These are phyloP conservation scores for Cymbidium sinense DNA, from an alignment of 106 monocot genomes.

Conservation along the genomic window DNA sequence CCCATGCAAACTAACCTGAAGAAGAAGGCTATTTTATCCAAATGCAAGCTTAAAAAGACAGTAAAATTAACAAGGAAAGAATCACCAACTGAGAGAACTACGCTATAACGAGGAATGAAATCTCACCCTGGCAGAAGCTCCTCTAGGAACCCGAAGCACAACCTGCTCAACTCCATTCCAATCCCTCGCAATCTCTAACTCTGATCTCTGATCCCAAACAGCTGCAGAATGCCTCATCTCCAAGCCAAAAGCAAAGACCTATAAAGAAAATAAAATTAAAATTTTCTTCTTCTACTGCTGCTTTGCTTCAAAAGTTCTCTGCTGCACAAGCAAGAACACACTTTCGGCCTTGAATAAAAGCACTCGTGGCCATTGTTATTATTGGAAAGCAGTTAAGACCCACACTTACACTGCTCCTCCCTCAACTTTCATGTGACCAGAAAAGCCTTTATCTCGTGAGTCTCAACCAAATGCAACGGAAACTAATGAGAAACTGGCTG, in stretches of 20 bases:
- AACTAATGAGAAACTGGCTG: neutral
- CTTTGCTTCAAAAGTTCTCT: neutral
- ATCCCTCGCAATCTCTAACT: constrained; percentile 55
- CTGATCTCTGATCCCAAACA: constrained; percentile 45
- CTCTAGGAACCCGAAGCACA: constrained; percentile 56
- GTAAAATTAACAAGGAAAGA: neutral
- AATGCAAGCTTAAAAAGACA: neutral
- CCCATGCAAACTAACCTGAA: constrained; percentile 55
- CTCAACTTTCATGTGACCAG: neutral
- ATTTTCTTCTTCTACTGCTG: neutral
- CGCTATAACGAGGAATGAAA: neutral
- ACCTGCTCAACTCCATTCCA: constrained; percentile 91
- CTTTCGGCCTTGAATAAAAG: neutral
- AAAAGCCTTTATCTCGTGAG: neutral
- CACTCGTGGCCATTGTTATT: neutral
- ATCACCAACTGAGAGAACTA: neutral
- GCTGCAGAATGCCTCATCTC: constrained; percentile 58
- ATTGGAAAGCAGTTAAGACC: neutral
- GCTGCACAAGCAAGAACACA: neutral
- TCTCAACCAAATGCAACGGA: neutral
- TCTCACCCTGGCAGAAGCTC: constrained; percentile 75
- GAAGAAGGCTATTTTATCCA: neutral
- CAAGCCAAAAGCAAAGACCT: neutral
- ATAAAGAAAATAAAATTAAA: neutral
- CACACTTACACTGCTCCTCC: neutral